These are phyloP conservation scores for Penicillium antarcticum DNA, from an alignment of 495 filamentous ascomycete species.

Conservation along the genomic window DNA sequence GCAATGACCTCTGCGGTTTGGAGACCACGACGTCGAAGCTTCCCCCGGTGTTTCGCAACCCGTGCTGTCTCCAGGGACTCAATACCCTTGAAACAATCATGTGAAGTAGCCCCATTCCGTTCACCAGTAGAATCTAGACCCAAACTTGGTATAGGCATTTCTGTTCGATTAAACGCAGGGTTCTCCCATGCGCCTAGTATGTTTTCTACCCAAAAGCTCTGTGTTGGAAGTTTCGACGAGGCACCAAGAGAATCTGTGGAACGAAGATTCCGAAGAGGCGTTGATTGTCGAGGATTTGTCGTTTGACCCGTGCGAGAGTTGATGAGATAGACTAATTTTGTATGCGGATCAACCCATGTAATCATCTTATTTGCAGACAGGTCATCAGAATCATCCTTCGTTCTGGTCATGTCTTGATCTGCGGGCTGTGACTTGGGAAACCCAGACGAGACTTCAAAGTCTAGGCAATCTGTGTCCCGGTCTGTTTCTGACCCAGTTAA, in stretches of 20 bases:
- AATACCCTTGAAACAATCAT: slow-evolving; percentile 11
- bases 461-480: too few relatives aligned
- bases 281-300: slow-evolving; percentile 5
- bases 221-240: slow-evolving; percentile 5
- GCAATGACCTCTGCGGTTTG: slow-evolving; percentile 61
- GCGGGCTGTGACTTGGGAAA: neutral
- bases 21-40: slow-evolving; percentile 67
- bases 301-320: slow-evolving; percentile 63
- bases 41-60: slow-evolving; percentile 40
- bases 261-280: neutral
- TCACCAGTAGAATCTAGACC: slow-evolving; percentile 6
- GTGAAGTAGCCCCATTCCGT: neutral
- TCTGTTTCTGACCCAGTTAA: neutral
- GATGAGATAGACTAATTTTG: slow-evolving; percentile 54
- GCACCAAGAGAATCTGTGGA: neutral
- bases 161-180: slow-evolving; percentile 54
- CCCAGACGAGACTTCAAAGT: too few relatives aligned
- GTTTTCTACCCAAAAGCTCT: slow-evolving; percentile 35
- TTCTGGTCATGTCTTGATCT: neutral
- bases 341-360: slow-evolving; percentile 66
- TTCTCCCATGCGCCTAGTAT: slow-evolving; percentile 55
- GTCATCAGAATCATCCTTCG: neutral
- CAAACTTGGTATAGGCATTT: slow-evolving; percentile 45
- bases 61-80: slow-evolving; percentile 9
- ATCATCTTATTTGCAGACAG: slow-evolving; percentile 37